Percentiles rank a stretch among this genome's conserved stretches.
Evolutionary conservation across 257 asterid genomes (phyloP).

Genomic region (Solanum commersonii): DNA sequence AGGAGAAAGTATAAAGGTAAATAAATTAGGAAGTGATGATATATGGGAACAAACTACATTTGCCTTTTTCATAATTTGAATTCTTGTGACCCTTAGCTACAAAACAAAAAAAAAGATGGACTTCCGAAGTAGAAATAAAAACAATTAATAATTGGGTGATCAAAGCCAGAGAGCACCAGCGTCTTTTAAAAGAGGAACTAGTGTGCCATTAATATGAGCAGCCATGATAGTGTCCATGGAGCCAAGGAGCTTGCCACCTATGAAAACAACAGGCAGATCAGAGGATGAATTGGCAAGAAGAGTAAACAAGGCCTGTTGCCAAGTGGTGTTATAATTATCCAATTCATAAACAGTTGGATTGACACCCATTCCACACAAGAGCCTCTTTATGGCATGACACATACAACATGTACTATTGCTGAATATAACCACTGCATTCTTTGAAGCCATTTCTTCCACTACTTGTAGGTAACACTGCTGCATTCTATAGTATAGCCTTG

Average conservation of each 20-base stretch:
- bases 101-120: neutral
- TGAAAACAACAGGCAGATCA: constrained; percentile 11
- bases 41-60: neutral
- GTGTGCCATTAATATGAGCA: constrained; percentile 15
- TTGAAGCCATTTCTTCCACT: constrained; percentile 8
- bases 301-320: constrained; percentile 1
- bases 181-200: constrained; percentile 17
- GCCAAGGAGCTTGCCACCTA: constrained; percentile 20
- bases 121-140: neutral
- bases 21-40: too few species aligned
- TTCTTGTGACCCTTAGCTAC: neutral
- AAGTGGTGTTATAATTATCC: constrained; percentile 6
- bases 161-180: constrained; percentile 24
- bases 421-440: constrained; percentile 17
- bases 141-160: neutral
- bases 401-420: constrained; percentile 17
- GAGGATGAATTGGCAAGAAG: neutral
- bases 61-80: neutral
- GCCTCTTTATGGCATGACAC: constrained; percentile 16
- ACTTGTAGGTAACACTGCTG: neutral
- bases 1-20: too few species aligned
- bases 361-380: constrained; percentile 22
- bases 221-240: constrained; percentile 17
- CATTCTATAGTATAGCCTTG: neutral
- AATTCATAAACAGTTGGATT: constrained; percentile 12